These are phyloP conservation scores for Euphrasia arctica DNA, from an alignment of 305 asterid genomes.

Conservation along the genomic window DNA sequence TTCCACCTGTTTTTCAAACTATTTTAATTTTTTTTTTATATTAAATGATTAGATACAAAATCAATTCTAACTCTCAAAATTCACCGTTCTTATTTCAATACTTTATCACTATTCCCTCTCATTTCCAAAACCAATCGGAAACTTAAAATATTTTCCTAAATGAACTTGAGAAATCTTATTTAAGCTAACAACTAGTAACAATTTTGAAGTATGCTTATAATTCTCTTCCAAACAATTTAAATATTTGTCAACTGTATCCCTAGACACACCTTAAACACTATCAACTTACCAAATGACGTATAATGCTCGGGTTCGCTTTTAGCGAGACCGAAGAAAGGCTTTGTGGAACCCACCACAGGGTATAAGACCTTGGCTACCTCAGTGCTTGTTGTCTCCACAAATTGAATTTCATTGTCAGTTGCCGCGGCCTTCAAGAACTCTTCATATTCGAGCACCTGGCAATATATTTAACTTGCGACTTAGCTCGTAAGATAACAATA, in stretches of 20 bases:
- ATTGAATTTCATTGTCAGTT: constrained; percentile 76
- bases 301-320: constrained; percentile 80
- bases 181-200: neutral
- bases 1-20: neutral
- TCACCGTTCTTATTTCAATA: neutral
- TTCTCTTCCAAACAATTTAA: neutral
- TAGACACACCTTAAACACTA: neutral
- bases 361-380: constrained; percentile 63
- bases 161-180: neutral
- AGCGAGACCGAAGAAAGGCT: constrained; percentile 68
- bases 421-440: constrained; percentile 72
- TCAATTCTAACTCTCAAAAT: too few relatives aligned
- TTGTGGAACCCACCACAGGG: constrained; percentile 39
- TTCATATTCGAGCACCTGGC: constrained; percentile 68
- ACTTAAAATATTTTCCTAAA: neutral
- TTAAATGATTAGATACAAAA: too few relatives aligned
- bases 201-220: neutral
- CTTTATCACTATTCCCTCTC: neutral
- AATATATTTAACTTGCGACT: constrained; percentile 20
- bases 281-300: constrained; percentile 64
- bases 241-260: neutral
- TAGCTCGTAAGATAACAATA: constrained; percentile 21
- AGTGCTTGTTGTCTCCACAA: constrained; percentile 64
- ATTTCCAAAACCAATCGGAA: neutral
- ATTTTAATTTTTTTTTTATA: too few relatives aligned